Evolutionary conservation across 495 filamentous ascomycete genomes (phyloP), one percentile per base, ranked within the genome.

Genomic region (Pyronema domesticum): DNA sequence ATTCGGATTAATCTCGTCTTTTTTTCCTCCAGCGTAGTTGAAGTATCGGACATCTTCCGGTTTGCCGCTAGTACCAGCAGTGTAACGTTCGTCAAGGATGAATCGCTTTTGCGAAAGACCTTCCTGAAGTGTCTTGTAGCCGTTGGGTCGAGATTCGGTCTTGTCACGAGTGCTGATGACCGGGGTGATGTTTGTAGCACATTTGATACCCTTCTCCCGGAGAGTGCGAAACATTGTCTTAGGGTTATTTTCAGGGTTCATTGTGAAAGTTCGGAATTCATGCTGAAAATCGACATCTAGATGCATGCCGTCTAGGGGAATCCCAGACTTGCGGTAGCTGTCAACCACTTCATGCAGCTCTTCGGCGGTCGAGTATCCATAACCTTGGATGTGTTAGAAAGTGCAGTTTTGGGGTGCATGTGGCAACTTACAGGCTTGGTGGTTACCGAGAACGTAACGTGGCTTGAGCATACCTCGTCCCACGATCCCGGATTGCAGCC

Each of bases 151-250:
- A 30, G 23, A 30, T 17, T 42, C 8, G 8, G 34, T 54, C 7
- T 46, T 43, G 51, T 37, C 30, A 37, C 52, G 51, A 15, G 46
- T 11, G 18, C 49, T 56, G 43, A 65, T 60, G 23, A 63, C 50
- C 18, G 65, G 65, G 1, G 65, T 68, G 37, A 68, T 68, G 17
- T 68, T 68, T 10, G 65, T 68, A 30, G 57, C 58, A 33, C 65
- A 68, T 42, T 68, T 67, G 23, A 68, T 50, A 8, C 65, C 65
- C 5, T 53, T 40, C 7, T 52, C 37, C 13, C 66, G 47, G 9
- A 68, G 55, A 13, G 51, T 42, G 5, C n/a, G 10, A 46, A 68
- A 66, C 66, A 68, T 68, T 9, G 47, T 54, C 18, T 50, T 55
- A 8, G 60, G 55, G 23, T 64, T n/a, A 6, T 46, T 57, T 6